Evolutionary conservation across 495 filamentous ascomycete species (phyloP).

Genomic region (Mytilinidion resinicola): DNA sequence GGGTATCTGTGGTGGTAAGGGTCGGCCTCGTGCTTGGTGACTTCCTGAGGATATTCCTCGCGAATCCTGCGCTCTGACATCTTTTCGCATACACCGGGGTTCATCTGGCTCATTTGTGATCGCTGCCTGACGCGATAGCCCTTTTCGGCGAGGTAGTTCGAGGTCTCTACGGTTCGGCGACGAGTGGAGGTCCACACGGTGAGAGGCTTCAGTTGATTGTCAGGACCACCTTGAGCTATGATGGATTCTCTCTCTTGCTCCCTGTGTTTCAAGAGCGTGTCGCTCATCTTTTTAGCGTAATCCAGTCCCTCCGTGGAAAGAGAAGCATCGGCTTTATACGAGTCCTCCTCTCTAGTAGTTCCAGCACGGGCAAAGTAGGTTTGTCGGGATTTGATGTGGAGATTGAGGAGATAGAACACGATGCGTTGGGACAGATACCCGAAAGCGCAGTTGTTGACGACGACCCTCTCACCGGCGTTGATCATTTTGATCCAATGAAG

Average conservation of each 20-base stretch:
- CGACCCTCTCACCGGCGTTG: constrained; percentile 86
- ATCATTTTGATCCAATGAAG: constrained; percentile 99
- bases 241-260: constrained; percentile 68
- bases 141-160: constrained; percentile 63
- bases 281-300: constrained; percentile 85
- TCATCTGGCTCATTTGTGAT: constrained; percentile 92
- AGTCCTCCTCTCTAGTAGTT: constrained; percentile 69
- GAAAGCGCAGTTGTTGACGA: constrained; percentile 92
- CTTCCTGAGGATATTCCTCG: constrained; percentile 76
- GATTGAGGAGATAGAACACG: constrained; percentile 94
- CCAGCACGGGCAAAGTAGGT: constrained; percentile 88
- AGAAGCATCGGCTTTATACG: constrained; percentile 82
- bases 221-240: constrained; percentile 60
- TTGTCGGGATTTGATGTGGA: constrained; percentile 88
- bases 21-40: constrained; percentile 85
- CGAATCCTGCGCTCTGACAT: constrained; percentile 77
- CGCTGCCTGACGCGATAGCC: constrained; percentile 85
- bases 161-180: constrained; percentile 85
- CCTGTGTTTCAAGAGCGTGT: constrained; percentile 72
- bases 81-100: constrained; percentile 92
- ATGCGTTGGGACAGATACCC: constrained; percentile 93
- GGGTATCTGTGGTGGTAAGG: constrained; percentile 98
- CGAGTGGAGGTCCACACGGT: constrained; percentile 93
- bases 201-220: constrained; percentile 65
- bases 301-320: constrained; percentile 73